Conservation (phyloP, 2,329 filamentous ascomycete genomes). For the Penicillium thymicola region DNA sequence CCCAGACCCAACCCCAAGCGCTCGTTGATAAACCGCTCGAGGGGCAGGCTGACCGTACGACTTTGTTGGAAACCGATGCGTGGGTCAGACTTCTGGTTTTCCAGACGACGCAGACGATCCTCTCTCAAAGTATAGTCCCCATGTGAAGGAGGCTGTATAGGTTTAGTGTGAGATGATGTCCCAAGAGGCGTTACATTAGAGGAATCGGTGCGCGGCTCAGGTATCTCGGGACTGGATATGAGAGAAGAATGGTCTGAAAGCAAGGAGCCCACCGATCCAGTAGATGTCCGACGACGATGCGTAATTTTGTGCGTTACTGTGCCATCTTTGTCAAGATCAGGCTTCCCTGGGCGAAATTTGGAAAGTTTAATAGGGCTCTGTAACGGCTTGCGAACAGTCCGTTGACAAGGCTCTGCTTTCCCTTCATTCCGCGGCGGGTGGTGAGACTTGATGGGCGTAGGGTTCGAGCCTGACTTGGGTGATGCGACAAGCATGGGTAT, state of each 20-base stretch:
- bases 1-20: constrained; percentile 30
- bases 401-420: constrained; percentile 4
- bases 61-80: constrained; percentile 27
- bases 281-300: constrained; percentile 27
- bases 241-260: constrained; percentile 33
- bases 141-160: constrained; percentile 17
- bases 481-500: constrained; percentile 4
- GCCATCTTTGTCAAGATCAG: constrained; percentile 20
- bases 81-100: constrained; percentile 24
- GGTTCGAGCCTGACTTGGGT: neutral
- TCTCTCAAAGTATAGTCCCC: constrained; percentile 31
- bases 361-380: constrained; percentile 36
- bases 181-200: constrained; percentile 27
- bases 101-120: constrained; percentile 29
- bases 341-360: constrained; percentile 21
- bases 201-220: constrained; percentile 26
- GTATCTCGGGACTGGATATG: constrained; percentile 30
- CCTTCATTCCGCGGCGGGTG: neutral
- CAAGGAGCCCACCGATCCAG: constrained; percentile 30
- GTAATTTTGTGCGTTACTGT: constrained; percentile 6
- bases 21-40: constrained; percentile 42
- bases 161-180: constrained; percentile 21
- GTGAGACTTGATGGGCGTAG: neutral
- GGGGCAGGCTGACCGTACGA: constrained; percentile 35
- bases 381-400: constrained; percentile 23